These are phyloP conservation scores for Phalaenopsis hybrid DNA, from an alignment of 116 monocot genomes.

Conservation along the genomic window DNA sequence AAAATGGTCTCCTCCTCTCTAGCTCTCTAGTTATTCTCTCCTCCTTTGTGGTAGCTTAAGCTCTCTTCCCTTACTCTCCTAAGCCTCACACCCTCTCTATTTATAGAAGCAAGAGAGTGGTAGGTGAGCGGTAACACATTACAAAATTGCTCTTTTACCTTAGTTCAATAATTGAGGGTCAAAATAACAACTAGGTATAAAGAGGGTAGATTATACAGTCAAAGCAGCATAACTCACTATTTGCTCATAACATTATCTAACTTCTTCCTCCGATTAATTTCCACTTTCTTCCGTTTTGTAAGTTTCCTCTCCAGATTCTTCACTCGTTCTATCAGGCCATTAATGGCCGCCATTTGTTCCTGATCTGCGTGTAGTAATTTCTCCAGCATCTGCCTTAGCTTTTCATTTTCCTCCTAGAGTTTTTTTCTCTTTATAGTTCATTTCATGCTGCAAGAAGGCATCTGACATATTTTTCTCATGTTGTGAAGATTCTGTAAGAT, in stretches of 20 bases:
- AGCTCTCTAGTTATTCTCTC: too few relatives aligned
- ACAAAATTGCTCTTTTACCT: too few relatives aligned
- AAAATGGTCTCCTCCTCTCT: too few relatives aligned
- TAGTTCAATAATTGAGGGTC: too few relatives aligned
- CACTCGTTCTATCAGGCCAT: conserved; percentile 39
- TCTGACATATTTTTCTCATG: background rate
- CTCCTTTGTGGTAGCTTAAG: too few relatives aligned
- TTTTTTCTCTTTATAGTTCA: conserved; percentile 16
- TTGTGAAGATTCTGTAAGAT: too few relatives aligned
- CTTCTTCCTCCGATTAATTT: background rate
- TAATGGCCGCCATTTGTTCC: conserved; percentile 33
- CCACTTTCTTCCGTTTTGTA: conserved; percentile 22
- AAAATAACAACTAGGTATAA: too few relatives aligned
- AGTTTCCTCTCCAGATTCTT: conserved; percentile 46
- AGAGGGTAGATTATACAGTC: background rate
- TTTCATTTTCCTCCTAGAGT: conserved; percentile 35
- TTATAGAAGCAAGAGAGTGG: too few relatives aligned
- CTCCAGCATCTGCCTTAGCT: conserved; percentile 40
- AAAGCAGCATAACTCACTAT: background rate
- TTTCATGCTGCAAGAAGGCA: background rate
- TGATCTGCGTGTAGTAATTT: conserved; percentile 39
- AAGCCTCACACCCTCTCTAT: too few relatives aligned
- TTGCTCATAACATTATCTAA: background rate
- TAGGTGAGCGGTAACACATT: too few relatives aligned
- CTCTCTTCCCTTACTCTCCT: too few relatives aligned